These are phyloP conservation scores for Musa itinerans DNA, from an alignment of 176 grass and related monocot species.

Conservation along the genomic window DNA sequence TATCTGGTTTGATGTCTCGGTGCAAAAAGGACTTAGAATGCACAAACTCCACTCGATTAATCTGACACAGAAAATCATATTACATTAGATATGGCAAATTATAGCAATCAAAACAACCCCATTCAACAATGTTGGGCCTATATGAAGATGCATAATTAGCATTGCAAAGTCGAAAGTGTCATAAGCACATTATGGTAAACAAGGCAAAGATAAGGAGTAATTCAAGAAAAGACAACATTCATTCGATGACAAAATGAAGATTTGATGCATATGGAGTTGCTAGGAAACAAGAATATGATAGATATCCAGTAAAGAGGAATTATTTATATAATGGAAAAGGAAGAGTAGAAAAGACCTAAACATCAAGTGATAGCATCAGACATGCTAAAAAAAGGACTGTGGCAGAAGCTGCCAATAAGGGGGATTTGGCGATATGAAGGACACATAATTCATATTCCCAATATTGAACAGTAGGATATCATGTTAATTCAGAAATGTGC, in stretches of 20 bases:
- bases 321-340: not conserved
- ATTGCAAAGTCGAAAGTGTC: no score
- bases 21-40: constrained; percentile 83
- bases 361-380: no score
- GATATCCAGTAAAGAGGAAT: not conserved
- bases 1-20: constrained; percentile 92
- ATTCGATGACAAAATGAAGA: not conserved
- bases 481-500: not conserved
- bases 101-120: not conserved
- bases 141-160: not conserved
- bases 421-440: not conserved
- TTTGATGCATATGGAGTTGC: not conserved
- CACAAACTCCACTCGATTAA: constrained; percentile 72
- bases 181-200: no score
- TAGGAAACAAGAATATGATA: not conserved
- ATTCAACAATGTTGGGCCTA: not conserved
- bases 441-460: not conserved
- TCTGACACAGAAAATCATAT: constrained; percentile 22
- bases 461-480: not conserved
- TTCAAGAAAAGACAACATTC: not conserved
- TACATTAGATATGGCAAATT: not conserved
- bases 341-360: no score
- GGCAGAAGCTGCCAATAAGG: not conserved
- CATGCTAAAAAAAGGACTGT: no score
- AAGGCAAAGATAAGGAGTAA: not conserved